phyloP scores from a whole-genome alignment of 805 yeast genomes.

The Saccharomycopsis sp. region DNA sequence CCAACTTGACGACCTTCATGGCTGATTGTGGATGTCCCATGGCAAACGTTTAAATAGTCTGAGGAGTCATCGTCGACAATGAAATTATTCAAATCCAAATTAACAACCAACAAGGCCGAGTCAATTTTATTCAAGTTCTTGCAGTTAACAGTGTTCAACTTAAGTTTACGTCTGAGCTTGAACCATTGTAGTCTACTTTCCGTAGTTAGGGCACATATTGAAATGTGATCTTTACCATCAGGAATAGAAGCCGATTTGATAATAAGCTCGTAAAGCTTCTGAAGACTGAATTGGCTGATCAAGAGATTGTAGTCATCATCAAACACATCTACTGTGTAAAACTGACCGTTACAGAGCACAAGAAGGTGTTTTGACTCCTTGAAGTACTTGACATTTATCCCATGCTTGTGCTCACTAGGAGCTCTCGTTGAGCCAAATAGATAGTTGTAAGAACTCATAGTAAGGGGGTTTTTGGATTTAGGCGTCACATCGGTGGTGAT shows the following conservation, averaged over 20 bases:
- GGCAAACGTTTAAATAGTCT: constrained; percentile 42
- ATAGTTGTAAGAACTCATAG: constrained; percentile 63
- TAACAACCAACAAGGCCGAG: constrained; percentile 71
- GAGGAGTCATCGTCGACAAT: constrained; percentile 25
- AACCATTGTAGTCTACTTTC: constrained; percentile 86
- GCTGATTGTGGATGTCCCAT: constrained; percentile 71
- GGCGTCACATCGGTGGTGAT: constrained; percentile 56
- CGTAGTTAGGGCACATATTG: constrained; percentile 83
- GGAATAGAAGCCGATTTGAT: constrained; percentile 42
- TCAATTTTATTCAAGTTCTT: constrained; percentile 62
- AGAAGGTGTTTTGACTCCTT: constrained; percentile 62
- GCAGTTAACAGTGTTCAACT: constrained; percentile 35
- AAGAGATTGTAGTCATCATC: constrained; percentile 60
- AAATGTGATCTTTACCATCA: constrained; percentile 27
- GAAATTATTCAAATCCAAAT: constrained; percentile 66
- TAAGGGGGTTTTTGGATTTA: constrained; percentile 41
- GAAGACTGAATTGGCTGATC: constrained; percentile 60
- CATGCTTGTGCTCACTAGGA: constrained; percentile 35
- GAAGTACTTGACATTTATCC: constrained; percentile 71
- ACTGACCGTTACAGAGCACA: constrained; percentile 73
- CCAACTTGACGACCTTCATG: constrained; percentile 79
- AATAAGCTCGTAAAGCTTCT: constrained; percentile 57
- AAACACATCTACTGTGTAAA: constrained; percentile 80
- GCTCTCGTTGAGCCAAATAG: constrained; percentile 64
- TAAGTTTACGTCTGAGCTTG: constrained; percentile 49